phyloP scores from a whole-genome alignment of 768 basidiomycete genomes.

The Leucosporidium yakuticum region DNA sequence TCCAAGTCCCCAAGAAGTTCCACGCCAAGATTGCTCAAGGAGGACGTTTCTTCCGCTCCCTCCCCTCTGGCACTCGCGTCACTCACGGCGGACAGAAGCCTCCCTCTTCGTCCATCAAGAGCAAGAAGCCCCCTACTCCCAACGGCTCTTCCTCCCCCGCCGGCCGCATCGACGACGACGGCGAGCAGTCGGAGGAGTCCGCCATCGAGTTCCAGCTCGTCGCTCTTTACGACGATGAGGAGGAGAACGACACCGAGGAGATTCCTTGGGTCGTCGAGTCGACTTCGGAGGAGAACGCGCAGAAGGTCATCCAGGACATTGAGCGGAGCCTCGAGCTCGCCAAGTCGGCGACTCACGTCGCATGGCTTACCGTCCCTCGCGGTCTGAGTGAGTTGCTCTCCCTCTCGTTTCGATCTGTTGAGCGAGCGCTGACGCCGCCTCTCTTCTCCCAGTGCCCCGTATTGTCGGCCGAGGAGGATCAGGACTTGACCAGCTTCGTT shows the following conservation, averaged over 20 bases:
- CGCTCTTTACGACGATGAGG: slow-evolving; percentile 55
- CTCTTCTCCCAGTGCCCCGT: slow-evolving; percentile 21
- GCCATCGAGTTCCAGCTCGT: slow-evolving; percentile 81
- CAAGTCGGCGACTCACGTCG: slow-evolving; percentile 66
- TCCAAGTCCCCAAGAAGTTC: slow-evolving; percentile 55
- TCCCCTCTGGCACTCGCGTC: slow-evolving; percentile 53
- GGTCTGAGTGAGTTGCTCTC: slow-evolving; percentile 22
- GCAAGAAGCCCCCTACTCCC: slow-evolving; percentile 37
- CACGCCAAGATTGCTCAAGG: slow-evolving; percentile 66
- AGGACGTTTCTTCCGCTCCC: slow-evolving; percentile 74
- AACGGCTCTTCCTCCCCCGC: slow-evolving; percentile 37
- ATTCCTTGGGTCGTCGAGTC: slow-evolving; percentile 55
- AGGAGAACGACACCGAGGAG: slow-evolving; percentile 6
- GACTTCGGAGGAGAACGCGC: slow-evolving; percentile 67
- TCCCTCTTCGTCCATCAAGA: slow-evolving; percentile 55
- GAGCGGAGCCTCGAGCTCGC: slow-evolving; percentile 67
- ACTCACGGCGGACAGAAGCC: slow-evolving; percentile 72
- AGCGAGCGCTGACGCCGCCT: not conserved
- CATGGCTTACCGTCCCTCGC: slow-evolving; percentile 64
- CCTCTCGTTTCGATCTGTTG: too few relatives aligned
- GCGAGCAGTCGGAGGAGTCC: slow-evolving; percentile 45
- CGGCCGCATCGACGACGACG: slow-evolving; percentile 85
- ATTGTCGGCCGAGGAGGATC: slow-evolving; percentile 36
- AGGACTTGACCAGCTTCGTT: slow-evolving; percentile 36
- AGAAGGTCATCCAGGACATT: slow-evolving; percentile 64